These are phyloP conservation scores for Trypanosoma congolense DNA, from an alignment of 208 protist species.

Conservation along the genomic window DNA sequence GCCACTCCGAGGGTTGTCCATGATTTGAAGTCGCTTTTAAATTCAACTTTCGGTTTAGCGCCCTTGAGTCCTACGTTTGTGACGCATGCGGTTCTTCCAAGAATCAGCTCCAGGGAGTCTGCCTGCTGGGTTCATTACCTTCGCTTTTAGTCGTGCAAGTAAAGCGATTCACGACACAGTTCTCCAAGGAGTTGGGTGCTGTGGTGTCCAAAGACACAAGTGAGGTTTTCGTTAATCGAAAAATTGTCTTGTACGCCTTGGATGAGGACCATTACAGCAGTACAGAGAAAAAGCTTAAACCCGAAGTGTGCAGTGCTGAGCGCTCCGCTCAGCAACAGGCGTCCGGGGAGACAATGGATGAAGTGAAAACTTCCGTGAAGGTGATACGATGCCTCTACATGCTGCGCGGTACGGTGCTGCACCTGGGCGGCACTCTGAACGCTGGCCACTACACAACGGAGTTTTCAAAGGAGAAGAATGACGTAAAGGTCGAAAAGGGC, in stretches of 20 bases:
- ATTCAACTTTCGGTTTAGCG: conserved; percentile 38
- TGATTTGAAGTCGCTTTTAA: conserved; percentile 29
- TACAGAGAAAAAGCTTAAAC: conserved; percentile 15
- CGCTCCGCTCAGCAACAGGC: conserved; percentile 2
- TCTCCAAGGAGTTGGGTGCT: conserved; percentile 8
- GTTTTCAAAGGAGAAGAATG: conserved; percentile 26
- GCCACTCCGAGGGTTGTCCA: no score
- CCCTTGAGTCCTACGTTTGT: conserved; percentile 59
- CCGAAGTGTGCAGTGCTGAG: conserved; percentile 13
- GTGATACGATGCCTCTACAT: conserved; percentile 32
- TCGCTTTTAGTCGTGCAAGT: conserved; percentile 62
- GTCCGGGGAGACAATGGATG: neutral
- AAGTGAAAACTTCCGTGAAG: conserved; percentile 14
- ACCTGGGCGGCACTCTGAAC: conserved; percentile 42
- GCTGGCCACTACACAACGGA: conserved; percentile 66
- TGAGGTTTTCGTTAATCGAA: conserved; percentile 22
- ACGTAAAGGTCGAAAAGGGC: conserved; percentile 1
- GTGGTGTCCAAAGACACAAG: conserved; percentile 33
- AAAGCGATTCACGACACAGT: conserved; percentile 57
- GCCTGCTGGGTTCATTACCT: conserved; percentile 49
- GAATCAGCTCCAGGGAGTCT: conserved; percentile 52
- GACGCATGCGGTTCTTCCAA: conserved; percentile 42
- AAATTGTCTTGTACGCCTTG: conserved; percentile 28
- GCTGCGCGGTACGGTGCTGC: conserved; percentile 40
- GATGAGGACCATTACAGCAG: conserved; percentile 19